Evolutionary conservation across 257 asterid species (phyloP).

Genomic region (Fraxinus anomala): DNA sequence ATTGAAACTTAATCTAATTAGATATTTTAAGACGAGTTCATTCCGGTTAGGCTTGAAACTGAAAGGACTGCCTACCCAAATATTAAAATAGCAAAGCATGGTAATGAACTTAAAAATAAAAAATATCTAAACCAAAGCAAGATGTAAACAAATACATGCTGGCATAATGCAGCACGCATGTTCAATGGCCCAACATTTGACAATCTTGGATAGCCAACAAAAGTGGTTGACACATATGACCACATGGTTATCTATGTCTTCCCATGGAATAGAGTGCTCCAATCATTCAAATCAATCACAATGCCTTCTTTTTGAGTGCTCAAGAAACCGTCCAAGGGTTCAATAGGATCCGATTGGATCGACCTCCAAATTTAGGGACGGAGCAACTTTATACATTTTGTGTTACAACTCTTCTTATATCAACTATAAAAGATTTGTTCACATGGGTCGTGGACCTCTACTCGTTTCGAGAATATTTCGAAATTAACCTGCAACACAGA

Average conservation of each 20-base stretch:
- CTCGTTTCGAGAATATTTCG: too few species aligned
- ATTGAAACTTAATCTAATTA: not conserved
- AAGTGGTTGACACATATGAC: conserved; percentile 7
- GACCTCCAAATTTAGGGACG: too few species aligned
- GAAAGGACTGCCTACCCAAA: not conserved
- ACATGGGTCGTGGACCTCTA: too few species aligned
- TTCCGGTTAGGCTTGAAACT: not conserved
- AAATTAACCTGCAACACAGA: too few species aligned
- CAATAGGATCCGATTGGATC: too few species aligned
- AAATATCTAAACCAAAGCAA: not conserved
- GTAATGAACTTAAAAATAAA: too few species aligned
- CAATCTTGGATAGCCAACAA: not conserved
- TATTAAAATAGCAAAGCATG: not conserved
- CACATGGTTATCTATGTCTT: not conserved
- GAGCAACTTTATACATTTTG: too few species aligned
- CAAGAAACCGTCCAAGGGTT: too few species aligned
- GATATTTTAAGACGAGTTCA: not conserved
- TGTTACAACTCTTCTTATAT: too few species aligned
- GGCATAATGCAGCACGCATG: conserved; percentile 13
- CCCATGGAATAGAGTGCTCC: not conserved
- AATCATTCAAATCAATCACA: not conserved
- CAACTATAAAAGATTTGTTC: too few species aligned
- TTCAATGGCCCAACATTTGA: conserved; percentile 9
- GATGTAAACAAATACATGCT: not conserved
- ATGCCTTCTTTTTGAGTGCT: too few species aligned